Base-by-base conservation (phyloP, 768 basidiomycete genomes). In the Paxillus involutus region DNA sequence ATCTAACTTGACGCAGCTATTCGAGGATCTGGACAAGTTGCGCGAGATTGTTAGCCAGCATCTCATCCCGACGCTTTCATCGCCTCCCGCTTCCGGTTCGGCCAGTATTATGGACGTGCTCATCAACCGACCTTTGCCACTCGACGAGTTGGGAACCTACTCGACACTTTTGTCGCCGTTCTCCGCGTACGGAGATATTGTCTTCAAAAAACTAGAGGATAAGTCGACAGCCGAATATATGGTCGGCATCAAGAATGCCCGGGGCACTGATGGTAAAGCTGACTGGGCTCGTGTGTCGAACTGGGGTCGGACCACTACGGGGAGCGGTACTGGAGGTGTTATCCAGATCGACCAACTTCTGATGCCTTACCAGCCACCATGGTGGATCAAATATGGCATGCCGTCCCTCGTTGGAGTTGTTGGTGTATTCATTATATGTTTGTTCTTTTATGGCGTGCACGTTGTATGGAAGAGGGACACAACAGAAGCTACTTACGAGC, bases 401-500 rank as follows among this genome's bases (percentile, higher is more conserved):
- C 90, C 91, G 0, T 61, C 80, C n/a, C 73, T 79, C 29, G 83
- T 89, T 4, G 83, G 82, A 3, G 72, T 73, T 1, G 60, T 83
- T 24, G 91, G 88, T 6, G 63, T 88, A 29, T 40, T 81, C 29
- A 56, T 82, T 10, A 89, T 93, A 56, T 79, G 82, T 56, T 63
- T 73, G 10, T 88, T 94, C 69, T 89, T 92, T 71, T 83, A 83
- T 65, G 85, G 79, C n/a, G 84, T 89, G 19, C 75, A 83, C 53
- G 71, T 75, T 50, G 67, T 91, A 48, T 94, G 91, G 91, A 77
- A 78, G 58, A 71, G 77, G 62, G 90, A 91, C 67, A 82, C 82
- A 51, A 88, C 84, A 32, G 89, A 93, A 69, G 88, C 91, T 35
- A 94, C 91, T 36, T 97, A 92, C 69, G 94, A 96, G 67, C 93